Evolutionary conservation across 1,284 basidiomycete genomes (phyloP).

Genomic region (Boletus sp.): DNA sequence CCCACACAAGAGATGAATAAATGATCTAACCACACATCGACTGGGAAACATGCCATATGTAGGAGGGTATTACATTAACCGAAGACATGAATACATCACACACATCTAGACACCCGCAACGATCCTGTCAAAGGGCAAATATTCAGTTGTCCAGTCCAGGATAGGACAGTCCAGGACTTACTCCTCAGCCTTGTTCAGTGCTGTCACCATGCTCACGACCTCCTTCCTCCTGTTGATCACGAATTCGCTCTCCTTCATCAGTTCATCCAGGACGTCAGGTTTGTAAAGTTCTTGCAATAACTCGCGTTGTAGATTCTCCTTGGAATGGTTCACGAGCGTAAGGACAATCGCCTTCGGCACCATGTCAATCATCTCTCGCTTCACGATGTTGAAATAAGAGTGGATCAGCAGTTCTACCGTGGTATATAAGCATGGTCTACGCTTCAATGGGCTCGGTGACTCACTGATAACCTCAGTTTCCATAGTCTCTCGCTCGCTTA

Average conservation of each 20-base stretch:
- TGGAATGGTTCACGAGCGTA: constrained; percentile 88
- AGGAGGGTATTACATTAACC: constrained; percentile 31
- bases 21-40: constrained; percentile 17
- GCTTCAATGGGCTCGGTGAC: constrained; percentile 34
- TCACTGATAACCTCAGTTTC: constrained; percentile 99
- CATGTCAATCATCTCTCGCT: constrained; percentile 99
- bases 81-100: constrained; percentile 10
- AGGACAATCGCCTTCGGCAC: constrained; percentile 96
- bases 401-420: constrained; percentile 78
- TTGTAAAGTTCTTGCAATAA: constrained; percentile 87
- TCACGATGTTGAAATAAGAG: constrained; percentile 96
- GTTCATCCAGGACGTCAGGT: constrained; percentile 86
- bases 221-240: constrained; percentile 86
- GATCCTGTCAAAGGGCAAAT: constrained; percentile 19
- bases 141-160: constrained; percentile 9
- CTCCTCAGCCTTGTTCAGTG: constrained; percentile 91
- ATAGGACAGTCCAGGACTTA: constrained; percentile 39
- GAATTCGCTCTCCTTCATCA: constrained; percentile 88
- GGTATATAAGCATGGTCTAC: background rate
- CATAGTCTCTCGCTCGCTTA: constrained; percentile 95
- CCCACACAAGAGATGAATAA: constrained; percentile 13
- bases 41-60: constrained; percentile 19
- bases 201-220: constrained; percentile 82
- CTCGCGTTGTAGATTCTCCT: constrained; percentile 90
- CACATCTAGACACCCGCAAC: constrained; percentile 33